phyloP scores from a whole-genome alignment of 2,329 filamentous ascomycete genomes.

The Dissoconium aciculare region DNA sequence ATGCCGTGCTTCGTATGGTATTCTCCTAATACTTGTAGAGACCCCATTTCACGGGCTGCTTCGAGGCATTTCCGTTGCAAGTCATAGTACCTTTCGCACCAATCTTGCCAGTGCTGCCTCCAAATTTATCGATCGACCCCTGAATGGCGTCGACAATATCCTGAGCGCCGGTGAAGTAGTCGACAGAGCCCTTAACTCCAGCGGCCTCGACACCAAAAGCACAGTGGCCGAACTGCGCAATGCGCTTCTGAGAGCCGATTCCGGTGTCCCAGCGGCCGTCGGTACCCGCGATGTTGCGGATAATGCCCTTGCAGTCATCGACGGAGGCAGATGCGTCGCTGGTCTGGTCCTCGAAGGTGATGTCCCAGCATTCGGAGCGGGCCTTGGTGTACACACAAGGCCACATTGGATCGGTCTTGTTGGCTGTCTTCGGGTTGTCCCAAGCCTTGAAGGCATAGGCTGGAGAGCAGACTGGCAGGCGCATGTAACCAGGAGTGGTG shows the following conservation, averaged over 20 bases:
- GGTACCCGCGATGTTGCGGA: conserved; percentile 1
- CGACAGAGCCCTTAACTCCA: no score
- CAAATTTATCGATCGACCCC: no score
- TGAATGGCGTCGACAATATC: no score
- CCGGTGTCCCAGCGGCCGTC: background rate
- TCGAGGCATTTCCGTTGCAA: no score
- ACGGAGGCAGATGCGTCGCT: background rate
- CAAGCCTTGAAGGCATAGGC: background rate
- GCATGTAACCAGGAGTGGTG: conserved; percentile 2
- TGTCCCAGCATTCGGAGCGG: background rate
- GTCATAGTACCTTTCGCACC: no score
- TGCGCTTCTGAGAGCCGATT: background rate
- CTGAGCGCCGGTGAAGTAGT: no score
- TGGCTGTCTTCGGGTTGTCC: background rate
- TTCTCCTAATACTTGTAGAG: no score
- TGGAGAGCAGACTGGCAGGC: background rate
- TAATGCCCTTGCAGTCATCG: background rate
- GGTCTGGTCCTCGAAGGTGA: background rate
- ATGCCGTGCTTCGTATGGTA: no score
- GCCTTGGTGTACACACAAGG: no score
- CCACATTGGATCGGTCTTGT: background rate
- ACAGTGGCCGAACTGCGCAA: background rate
- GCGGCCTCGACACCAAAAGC: background rate
- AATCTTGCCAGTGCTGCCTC: no score
- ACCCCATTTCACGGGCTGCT: no score